Base-by-base conservation (phyloP, 2,329 filamentous ascomycete genomes). In the Cladobotryum mycophilum region DNA sequence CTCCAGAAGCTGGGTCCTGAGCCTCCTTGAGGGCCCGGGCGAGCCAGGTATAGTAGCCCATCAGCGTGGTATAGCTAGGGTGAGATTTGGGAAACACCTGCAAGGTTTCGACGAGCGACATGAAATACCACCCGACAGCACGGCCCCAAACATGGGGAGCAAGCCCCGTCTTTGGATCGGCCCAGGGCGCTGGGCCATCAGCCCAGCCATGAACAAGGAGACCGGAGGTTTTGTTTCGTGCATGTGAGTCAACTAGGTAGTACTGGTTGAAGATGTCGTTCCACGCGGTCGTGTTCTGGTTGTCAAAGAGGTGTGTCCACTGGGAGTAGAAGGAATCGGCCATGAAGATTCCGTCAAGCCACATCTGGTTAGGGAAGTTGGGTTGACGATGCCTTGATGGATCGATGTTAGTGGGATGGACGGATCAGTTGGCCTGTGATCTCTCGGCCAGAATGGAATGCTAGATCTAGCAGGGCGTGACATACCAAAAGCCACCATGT, bases 301-400 rank as follows among this genome's bases (percentile, higher is more conserved):
- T 52, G 13, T 73, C 65, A 49, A 71, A 73, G n/a, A 64, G 50
- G 7, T 56, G 55, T 4, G 68, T 70, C 59, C 69, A 75, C 34
- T 59, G 59, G 2, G 71, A 69, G 43, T 73, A 74, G 58, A 74
- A 74, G 1, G 64, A 62, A 40, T 72, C 69, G 2, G 72, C 70
- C 74, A 77, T 77, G 62, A 69, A 78, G 18, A 76, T 75, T 1
- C 79, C 79, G 55, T 80, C 76, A 0, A 81, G 68, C 78, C 78
- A 81, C 78, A 80, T 80, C 59, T 81, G 75, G 54, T 78, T 70
- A 15, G 67, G 68, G 54, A 78, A 79, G 2, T 67, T 63, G 33
- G 73, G 64, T 14, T 68, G 61, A 1, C 64, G 57, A 55, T 81
- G 78, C 47, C 47, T 49, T n/a, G 17, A 22, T 9, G 17, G 13